These are phyloP conservation scores for Tolypocladium guangdongense DNA, from an alignment of 2,329 filamentous ascomycete genomes.

Conservation along the genomic window DNA sequence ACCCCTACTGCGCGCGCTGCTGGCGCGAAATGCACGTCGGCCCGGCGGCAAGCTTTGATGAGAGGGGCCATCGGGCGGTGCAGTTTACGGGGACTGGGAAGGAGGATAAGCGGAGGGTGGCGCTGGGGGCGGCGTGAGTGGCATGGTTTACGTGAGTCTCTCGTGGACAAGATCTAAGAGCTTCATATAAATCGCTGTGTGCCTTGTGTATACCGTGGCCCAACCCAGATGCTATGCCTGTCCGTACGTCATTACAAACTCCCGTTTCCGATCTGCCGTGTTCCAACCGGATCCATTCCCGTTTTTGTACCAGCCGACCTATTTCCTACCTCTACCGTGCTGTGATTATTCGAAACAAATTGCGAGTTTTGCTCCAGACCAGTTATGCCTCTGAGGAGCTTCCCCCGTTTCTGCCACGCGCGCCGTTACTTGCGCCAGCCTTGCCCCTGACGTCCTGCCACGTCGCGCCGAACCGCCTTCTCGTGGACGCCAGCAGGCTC, in stretches of 20 bases:
- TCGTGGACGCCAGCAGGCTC: slow-evolving; percentile 73
- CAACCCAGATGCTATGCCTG: neutral
- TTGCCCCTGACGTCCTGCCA: slow-evolving; percentile 77
- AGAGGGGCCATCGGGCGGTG: slow-evolving; percentile 57
- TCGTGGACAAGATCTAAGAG: no score
- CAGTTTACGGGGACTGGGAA: slow-evolving; percentile 35
- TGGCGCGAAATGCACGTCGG: slow-evolving; percentile 75
- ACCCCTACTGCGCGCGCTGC: slow-evolving; percentile 67
- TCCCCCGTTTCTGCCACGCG: slow-evolving; percentile 4
- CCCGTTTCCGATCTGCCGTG: neutral
- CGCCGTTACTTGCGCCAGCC: slow-evolving; percentile 9
- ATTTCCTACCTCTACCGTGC: neutral
- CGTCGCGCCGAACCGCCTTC: slow-evolving; percentile 69
- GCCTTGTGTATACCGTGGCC: neutral
- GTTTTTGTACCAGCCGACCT: neutral
- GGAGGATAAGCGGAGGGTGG: slow-evolving; percentile 21
- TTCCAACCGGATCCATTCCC: neutral
- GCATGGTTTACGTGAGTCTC: neutral
- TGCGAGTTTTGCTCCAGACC: neutral
- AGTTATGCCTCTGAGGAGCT: slow-evolving; percentile 1
- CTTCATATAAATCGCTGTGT: neutral
- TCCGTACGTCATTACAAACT: neutral
- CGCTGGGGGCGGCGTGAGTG: slow-evolving; percentile 19
- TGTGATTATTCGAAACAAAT: neutral
- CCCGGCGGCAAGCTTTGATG: slow-evolving; percentile 57